Evolutionary conservation across 176 grass and related monocot genomes (phyloP), one percentile per base, ranked within the genome.

Genomic region (Musa beccarii): DNA sequence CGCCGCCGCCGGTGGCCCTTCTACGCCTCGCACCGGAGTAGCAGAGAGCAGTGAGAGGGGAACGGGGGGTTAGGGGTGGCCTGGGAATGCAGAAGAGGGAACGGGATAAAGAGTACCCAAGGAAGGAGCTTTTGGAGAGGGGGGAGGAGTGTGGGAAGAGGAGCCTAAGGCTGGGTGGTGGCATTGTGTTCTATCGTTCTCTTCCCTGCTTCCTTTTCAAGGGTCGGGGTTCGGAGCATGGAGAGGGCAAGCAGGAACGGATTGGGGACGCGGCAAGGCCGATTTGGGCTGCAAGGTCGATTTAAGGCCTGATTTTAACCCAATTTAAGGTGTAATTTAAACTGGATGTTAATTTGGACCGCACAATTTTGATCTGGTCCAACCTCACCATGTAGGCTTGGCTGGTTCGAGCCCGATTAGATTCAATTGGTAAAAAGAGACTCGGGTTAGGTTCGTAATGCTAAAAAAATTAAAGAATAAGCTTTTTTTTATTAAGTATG

Each of bases 1-100:
- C 76, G 24, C 87, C 85, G 83, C 73, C 86, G 52, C 89, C 52
- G 10, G 52, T 1, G 72, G 13, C 1, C 52, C 53, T 74, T 26
- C 72, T 24, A 15, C 52, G 23, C 53, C 53, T 74, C 16, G 72
- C 10, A 16, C 24, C 23, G 23, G 53, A 56, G 24, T 17, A 34
- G 72, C 23, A 55, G 72, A 56, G 14, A 4, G 28, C 21, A 29
- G 53, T 10, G 53, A 56, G 14, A 55, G 25, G 24, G 66, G 13
- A 43, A 8, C 34, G 26, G 66, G 23, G 57, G 9, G 20, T 74
- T 6, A 26, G 14, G 13, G 10, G 72, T 5, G 21, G 8, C 2
- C 53, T 4, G 24, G 23, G 52, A 56, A 14, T 54, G 52, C 52
- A 74, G 20, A 56, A 17, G 20, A 34, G 23, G 11, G 72, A 17